phyloP scores from a whole-genome alignment of 1,139 yeast species.

The Entelexis paramagnoliae region DNA sequence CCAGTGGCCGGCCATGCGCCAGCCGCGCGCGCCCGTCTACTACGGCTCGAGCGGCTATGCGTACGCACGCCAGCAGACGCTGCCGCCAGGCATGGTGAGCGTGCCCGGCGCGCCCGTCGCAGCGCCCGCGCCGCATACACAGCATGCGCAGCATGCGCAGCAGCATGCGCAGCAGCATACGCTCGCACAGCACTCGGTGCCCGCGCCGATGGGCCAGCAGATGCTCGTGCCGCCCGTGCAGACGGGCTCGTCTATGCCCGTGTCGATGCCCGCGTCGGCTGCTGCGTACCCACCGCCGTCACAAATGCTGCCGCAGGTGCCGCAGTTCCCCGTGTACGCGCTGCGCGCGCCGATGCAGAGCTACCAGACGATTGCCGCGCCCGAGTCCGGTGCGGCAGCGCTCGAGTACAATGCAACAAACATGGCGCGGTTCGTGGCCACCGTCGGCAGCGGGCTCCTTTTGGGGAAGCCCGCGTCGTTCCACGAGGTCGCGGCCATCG shows the following conservation, averaged over 20 bases:
- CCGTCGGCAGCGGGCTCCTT: conserved; percentile 15
- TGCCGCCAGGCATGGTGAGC: not conserved
- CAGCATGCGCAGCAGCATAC: not conserved
- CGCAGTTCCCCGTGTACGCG: conserved; percentile 1
- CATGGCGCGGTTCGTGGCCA: conserved; percentile 15
- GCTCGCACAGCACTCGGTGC: not conserved
- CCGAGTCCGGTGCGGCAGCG: not conserved
- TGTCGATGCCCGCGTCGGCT: not conserved
- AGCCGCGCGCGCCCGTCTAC: conserved; percentile 5
- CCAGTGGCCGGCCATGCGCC: conserved; percentile 15
- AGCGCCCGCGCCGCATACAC: not conserved
- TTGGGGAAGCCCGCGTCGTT: not conserved
- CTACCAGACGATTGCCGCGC: conserved; percentile 9
- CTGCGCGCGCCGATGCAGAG: conserved; percentile 15
- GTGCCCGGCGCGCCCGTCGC: not conserved
- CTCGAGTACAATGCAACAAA: conserved; percentile 14
- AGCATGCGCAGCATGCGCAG: not conserved
- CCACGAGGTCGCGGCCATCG: conserved; percentile 7
- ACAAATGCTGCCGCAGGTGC: conserved; percentile 3
- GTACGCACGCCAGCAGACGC: not conserved
- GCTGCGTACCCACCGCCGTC: not conserved
- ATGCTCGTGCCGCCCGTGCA: not conserved
- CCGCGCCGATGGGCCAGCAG: not conserved
- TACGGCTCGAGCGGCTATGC: not conserved
- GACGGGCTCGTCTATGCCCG: not conserved